phyloP scores from a whole-genome alignment of 2,329 filamentous ascomycete genomes.

The Dryadomyces sulphureus region DNA sequence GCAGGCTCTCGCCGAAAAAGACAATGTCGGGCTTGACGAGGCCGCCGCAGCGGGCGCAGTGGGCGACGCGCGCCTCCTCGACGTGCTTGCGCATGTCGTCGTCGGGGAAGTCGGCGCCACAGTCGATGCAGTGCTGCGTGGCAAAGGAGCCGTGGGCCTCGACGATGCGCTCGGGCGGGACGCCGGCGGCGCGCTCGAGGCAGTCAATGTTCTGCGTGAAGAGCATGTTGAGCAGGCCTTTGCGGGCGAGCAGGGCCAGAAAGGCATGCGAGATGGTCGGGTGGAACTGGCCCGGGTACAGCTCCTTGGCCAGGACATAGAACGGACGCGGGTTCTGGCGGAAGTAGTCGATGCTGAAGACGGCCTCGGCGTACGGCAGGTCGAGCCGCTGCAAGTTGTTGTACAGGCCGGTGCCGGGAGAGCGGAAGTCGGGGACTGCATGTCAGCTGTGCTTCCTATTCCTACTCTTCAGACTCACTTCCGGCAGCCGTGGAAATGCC shows the following conservation, averaged over 20 bases:
- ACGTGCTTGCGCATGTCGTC: constrained; percentile 61
- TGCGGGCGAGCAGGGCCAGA: constrained; percentile 65
- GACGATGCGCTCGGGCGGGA: constrained; percentile 66
- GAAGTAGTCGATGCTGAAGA: constrained; percentile 91
- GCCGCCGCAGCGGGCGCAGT: constrained; percentile 54
- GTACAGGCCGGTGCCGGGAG: constrained; percentile 85
- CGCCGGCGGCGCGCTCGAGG: constrained; percentile 73
- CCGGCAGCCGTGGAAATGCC: constrained; percentile 68
- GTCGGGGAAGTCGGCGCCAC: constrained; percentile 55
- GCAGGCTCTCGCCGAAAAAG: constrained; percentile 63
- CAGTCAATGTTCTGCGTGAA: constrained; percentile 99
- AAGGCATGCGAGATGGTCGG: constrained; percentile 88
- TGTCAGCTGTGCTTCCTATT: constrained; percentile 17
- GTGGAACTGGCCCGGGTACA: constrained; percentile 79
- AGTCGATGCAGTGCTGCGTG: constrained; percentile 81
- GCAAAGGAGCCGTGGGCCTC: constrained; percentile 96
- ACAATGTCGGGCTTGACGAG: constrained; percentile 90
- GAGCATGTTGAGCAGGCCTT: constrained; percentile 64
- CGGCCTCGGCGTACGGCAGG: constrained; percentile 77
- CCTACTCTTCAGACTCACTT: constrained; percentile 25
- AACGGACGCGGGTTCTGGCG: constrained; percentile 72
- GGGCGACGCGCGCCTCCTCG: constrained; percentile 50
- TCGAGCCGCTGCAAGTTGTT: constrained; percentile 77
- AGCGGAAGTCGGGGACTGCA: constrained; percentile 80
- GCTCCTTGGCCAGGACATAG: constrained; percentile 79